Evolutionary conservation across 257 asterid species (phyloP), one percentile per base, ranked within the genome.

Genomic region (Phtheirospermum japonicum): DNA sequence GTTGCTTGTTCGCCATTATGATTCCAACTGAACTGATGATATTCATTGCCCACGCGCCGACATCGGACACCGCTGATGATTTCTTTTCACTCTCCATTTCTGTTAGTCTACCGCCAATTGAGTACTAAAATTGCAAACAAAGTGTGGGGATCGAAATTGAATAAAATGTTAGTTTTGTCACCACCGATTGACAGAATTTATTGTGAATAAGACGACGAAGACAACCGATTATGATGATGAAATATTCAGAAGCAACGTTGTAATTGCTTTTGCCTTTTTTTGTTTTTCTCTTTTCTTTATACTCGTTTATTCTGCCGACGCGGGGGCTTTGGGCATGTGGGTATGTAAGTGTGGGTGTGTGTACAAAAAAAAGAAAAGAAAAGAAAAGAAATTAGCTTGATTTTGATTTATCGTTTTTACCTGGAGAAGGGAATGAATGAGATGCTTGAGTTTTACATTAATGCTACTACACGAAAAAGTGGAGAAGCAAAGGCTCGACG

Each of bases 1-100:
- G 96, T 66, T 90, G 91, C 84, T 90, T 90, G 63, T 90, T 90
- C 3, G 94, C 97, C 94, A 90, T 83, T 54, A 90, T 90, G 67
- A 90, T 85, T 36, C 97, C 97, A 11, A 90, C 97, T 5, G 97
- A 90, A 62, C 97, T 90, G 69, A 90, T 57, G n/a, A 90, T 87
- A 65, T 90, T 90, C 97, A 90, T 90, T 20, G 85, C 97, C 97
- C 97, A 90, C 55, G 97, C 97, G 23, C 97, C 96, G 26, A 85
- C 82, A 73, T 90, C 90, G 7, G 97, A 90, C 19, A 90, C 95
- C 10, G 77, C 67, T 17, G 89, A 54, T 14, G 85, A 85, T 83
- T 81, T 90, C 68, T 33, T 33, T 1, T 79, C 95, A 32, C 61
- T 72, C 79, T 87, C 97, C 97, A 90, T 90, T 50, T 58, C 39